phyloP scores from a whole-genome alignment of 2,329 filamentous ascomycete genomes.

The Aureobasidium sp. region DNA sequence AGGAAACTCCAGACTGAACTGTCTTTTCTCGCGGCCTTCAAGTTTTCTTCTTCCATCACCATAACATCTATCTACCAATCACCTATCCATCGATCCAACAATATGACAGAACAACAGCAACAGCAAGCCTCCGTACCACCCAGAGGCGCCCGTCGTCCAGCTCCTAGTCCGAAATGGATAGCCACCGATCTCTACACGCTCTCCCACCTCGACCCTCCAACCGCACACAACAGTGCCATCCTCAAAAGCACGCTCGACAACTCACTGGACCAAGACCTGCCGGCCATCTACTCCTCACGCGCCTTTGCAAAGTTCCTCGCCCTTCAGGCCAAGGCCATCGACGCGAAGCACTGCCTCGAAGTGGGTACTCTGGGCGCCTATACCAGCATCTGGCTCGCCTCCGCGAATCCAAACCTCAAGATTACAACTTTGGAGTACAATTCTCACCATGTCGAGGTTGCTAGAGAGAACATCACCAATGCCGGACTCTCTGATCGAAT shows the following conservation, averaged over 20 bases:
- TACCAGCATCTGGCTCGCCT: slow-evolving; percentile 45
- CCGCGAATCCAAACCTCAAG: slow-evolving; percentile 26
- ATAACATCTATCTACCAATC: background rate
- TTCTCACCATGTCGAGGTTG: slow-evolving; percentile 37
- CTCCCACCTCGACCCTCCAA: slow-evolving; percentile 21
- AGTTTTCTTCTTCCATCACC: background rate
- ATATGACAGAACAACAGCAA: background rate
- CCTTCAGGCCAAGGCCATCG: slow-evolving; percentile 24
- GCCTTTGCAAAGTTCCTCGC: slow-evolving; percentile 32
- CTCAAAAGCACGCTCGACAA: slow-evolving; percentile 12
- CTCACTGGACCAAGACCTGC: slow-evolving; percentile 15
- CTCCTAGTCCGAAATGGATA: background rate
- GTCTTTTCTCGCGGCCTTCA: background rate
- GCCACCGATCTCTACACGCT: slow-evolving; percentile 26
- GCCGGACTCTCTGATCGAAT: slow-evolving; percentile 35
- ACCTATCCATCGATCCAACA: background rate
- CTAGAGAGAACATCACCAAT: slow-evolving; percentile 35
- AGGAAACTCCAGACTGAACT: background rate
- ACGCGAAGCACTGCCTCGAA: slow-evolving; percentile 36
- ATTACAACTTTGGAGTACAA: slow-evolving; percentile 46
- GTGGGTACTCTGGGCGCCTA: slow-evolving; percentile 49
- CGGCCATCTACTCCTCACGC: slow-evolving; percentile 29
- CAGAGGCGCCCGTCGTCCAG: background rate
- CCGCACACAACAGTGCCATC: background rate
- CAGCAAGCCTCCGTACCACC: background rate